Evolutionary conservation across 106 monocot species (phyloP).

Genomic region (Acorus calamus): DNA sequence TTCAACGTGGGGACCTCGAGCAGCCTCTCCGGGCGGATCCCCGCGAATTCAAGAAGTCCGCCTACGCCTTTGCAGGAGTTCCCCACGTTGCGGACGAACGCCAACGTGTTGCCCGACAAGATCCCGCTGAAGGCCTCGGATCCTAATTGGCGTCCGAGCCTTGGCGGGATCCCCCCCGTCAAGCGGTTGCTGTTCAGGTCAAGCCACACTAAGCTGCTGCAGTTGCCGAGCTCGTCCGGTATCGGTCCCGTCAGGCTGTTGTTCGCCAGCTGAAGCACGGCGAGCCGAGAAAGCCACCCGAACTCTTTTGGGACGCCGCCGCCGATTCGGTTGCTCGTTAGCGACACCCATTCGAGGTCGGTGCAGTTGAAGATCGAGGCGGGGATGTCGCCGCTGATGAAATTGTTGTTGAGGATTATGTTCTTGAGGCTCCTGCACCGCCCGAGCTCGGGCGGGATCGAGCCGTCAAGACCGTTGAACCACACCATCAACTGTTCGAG

Average conservation of each 20-base stretch:
- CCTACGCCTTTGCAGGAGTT: slow-evolving; percentile 87
- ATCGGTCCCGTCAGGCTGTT: slow-evolving; percentile 55
- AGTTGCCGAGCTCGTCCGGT: slow-evolving; percentile 61
- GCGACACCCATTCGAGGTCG: slow-evolving; percentile 70
- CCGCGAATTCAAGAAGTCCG: slow-evolving; percentile 73
- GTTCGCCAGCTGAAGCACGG: slow-evolving; percentile 72
- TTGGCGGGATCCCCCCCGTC: slow-evolving; percentile 45
- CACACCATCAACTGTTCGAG: slow-evolving; percentile 67
- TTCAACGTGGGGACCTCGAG: slow-evolving; percentile 70
- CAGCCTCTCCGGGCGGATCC: slow-evolving; percentile 75
- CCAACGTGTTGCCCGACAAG: slow-evolving; percentile 71
- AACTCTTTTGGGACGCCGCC: slow-evolving; percentile 43
- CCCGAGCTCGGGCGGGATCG: slow-evolving; percentile 55
- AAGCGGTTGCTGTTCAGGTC: slow-evolving; percentile 71
- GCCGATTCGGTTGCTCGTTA: slow-evolving; percentile 51
- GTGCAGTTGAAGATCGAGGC: slow-evolving; percentile 43
- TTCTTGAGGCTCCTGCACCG: slow-evolving; percentile 51
- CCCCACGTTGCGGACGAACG: slow-evolving; percentile 74
- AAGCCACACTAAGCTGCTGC: slow-evolving; percentile 78
- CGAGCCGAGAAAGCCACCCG: slow-evolving; percentile 46
- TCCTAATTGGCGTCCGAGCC: slow-evolving; percentile 59
- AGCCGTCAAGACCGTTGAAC: slow-evolving; percentile 56
- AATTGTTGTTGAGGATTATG: slow-evolving; percentile 78
- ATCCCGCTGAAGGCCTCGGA: slow-evolving; percentile 40
- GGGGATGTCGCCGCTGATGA: slow-evolving; percentile 51